Evolutionary conservation across 352 stramenopile genomes (phyloP).

Genomic region (Thalassiosira hispida): DNA sequence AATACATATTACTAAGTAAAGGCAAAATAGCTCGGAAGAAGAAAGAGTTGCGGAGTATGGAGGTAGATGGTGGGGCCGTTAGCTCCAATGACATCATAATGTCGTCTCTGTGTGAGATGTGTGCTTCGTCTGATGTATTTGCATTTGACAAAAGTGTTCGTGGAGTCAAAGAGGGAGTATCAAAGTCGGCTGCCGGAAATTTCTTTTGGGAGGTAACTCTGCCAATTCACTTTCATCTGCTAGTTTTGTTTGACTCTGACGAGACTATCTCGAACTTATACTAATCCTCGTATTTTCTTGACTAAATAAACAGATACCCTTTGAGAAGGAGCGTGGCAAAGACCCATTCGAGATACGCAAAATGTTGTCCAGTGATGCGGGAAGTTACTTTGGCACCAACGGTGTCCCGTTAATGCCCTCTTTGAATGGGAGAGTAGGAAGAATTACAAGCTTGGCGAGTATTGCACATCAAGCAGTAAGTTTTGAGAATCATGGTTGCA

Average conservation of each 20-base stretch:
- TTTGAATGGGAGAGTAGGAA: constrained; percentile 54
- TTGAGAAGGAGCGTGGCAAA: constrained; percentile 36
- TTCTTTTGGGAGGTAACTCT: constrained; percentile 58
- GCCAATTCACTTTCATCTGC: too few relatives aligned
- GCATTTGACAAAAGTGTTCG: constrained; percentile 56
- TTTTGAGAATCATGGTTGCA: background rate
- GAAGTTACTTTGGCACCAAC: constrained; percentile 47
- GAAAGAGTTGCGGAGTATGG: constrained; percentile 30
- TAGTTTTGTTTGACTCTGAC: too few relatives aligned
- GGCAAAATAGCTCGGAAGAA: constrained; percentile 55
- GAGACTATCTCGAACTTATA: too few relatives aligned
- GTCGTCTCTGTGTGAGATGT: constrained; percentile 54
- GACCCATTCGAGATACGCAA: constrained; percentile 39
- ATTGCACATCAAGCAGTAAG: constrained; percentile 35
- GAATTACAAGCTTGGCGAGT: constrained; percentile 53
- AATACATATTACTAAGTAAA: constrained; percentile 56
- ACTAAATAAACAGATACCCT: constrained; percentile 17
- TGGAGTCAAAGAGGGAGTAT: constrained; percentile 53
- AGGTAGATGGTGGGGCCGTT: constrained; percentile 18
- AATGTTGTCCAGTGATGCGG: constrained; percentile 36
- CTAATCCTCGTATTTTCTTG: background rate
- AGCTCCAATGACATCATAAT: constrained; percentile 61
- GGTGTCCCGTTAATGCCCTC: constrained; percentile 53
- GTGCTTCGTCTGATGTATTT: constrained; percentile 56
- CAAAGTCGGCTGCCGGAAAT: constrained; percentile 42